These are phyloP conservation scores for Trichoderma endophyticum DNA, from an alignment of 2,329 filamentous ascomycete genomes.

Conservation along the genomic window DNA sequence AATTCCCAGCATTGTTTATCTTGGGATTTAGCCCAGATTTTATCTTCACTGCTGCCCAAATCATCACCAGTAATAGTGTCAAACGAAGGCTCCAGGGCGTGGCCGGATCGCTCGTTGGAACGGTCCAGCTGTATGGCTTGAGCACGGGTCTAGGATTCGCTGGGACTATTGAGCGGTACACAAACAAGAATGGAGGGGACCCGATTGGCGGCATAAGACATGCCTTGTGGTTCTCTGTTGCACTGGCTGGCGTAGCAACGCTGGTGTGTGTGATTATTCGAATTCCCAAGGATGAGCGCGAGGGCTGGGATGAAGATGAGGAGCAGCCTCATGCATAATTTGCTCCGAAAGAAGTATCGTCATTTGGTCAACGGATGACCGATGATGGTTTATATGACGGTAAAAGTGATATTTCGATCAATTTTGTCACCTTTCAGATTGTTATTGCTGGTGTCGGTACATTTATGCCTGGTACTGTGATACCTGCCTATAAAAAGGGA, in stretches of 20 bases:
- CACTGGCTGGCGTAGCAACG: neutral
- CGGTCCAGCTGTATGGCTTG: constrained; percentile 6
- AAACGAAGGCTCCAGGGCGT: neutral
- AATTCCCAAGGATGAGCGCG: constrained; percentile 4
- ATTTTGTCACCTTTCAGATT: neutral
- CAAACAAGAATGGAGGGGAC: neutral
- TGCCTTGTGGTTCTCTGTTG: constrained; percentile 4
- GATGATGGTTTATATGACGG: neutral
- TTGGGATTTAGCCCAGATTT: neutral
- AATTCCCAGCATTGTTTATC: neutral
- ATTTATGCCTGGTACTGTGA: neutral
- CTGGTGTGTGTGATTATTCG: neutral
- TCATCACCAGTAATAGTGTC: constrained; percentile 3
- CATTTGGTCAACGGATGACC: neutral
- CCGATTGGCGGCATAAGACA: neutral
- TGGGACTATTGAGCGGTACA: constrained; percentile 5
- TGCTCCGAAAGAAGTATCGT: neutral
- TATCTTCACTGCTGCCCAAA: constrained; percentile 1
- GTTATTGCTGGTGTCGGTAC: neutral
- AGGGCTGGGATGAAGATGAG: constrained; percentile 6
- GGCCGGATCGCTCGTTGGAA: constrained; percentile 1
- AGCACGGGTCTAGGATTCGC: constrained; percentile 2
- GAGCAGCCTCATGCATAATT: neutral
- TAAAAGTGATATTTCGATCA: neutral
- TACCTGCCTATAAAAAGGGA: neutral